Percentiles rank a stretch among this genome's conserved stretches.
Evolutionary conservation across 1,139 yeast genomes (phyloP).

Genomic region (Yamadazyma diospyri): DNA sequence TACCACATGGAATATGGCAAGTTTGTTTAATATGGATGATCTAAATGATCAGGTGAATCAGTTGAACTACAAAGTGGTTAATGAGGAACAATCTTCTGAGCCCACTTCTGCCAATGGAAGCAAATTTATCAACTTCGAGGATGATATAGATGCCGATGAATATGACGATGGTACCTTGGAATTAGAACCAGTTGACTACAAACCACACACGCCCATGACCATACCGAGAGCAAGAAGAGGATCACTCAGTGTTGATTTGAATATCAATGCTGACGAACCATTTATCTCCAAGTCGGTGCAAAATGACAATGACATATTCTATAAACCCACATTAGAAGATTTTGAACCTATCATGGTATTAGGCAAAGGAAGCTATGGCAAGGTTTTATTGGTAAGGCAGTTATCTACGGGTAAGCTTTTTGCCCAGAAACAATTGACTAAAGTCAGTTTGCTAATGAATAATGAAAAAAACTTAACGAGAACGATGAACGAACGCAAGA

Average conservation of each 20-base stretch:
- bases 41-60: slow-evolving; percentile 14
- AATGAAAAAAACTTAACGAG: slow-evolving; percentile 37
- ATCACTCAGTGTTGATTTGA: slow-evolving; percentile 21
- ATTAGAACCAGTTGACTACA: slow-evolving; percentile 1
- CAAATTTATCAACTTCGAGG: neutral
- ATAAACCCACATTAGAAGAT: slow-evolving; percentile 46
- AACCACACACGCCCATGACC: neutral
- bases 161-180: neutral
- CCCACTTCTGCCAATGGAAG: neutral
- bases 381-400: slow-evolving; percentile 76
- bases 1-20: slow-evolving; percentile 4
- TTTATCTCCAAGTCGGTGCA: slow-evolving; percentile 24
- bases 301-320: slow-evolving; percentile 12
- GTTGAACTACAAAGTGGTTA: slow-evolving; percentile 18
- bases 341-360: slow-evolving; percentile 75
- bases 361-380: slow-evolving; percentile 93
- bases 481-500: slow-evolving; percentile 42
- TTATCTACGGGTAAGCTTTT: slow-evolving; percentile 60
- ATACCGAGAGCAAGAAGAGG: slow-evolving; percentile 11
- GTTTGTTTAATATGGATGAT: slow-evolving; percentile 20
- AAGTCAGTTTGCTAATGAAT: slow-evolving; percentile 52
- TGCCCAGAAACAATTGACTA: slow-evolving; percentile 87
- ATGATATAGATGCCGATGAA: slow-evolving; percentile 1
- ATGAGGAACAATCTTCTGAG: slow-evolving; percentile 7
- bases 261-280: slow-evolving; percentile 22